A percentile compares a stretch with the other conserved stretches of the same genome.
phyloP scores from a whole-genome alignment of 768 basidiomycete genomes.

The Mycena capillaripes region DNA sequence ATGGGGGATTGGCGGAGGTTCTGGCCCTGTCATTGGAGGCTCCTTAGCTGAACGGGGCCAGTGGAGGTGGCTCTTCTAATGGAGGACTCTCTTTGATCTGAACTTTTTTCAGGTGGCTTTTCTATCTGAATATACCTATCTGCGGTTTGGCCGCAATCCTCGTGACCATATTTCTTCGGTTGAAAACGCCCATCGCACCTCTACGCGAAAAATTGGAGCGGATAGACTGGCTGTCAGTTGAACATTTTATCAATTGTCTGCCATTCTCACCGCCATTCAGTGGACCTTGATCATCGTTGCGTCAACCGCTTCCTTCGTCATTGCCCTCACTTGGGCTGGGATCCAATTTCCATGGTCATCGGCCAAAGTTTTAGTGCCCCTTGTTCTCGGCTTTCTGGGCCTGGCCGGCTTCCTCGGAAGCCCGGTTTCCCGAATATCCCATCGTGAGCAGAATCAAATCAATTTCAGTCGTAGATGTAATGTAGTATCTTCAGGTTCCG shows the following conservation, averaged over 20 bases:
- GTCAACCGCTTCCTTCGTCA: not conserved
- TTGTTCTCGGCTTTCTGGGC: not conserved
- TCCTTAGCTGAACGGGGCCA: constrained; percentile 45
- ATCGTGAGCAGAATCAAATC: not conserved
- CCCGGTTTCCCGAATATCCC: not conserved
- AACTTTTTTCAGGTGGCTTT: not conserved
- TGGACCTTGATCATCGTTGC: not conserved
- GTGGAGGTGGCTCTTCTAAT: constrained; percentile 49
- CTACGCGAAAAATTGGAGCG: constrained; percentile 44
- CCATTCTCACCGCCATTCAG: not conserved
- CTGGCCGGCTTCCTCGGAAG: not conserved
- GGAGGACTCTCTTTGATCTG: too few relatives aligned
- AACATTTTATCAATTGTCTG: too few relatives aligned
- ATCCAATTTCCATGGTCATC: not conserved
- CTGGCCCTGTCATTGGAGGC: constrained; percentile 55
- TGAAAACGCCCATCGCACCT: constrained; percentile 38
- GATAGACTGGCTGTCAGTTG: constrained; percentile 52
- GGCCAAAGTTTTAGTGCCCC: not conserved
- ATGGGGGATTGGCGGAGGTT: constrained; percentile 52
- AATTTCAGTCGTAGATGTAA: too few relatives aligned
- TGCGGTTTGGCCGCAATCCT: constrained; percentile 11
- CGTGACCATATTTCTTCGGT: constrained; percentile 5
- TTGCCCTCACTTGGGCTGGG: not conserved
- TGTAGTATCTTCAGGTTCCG: not conserved
- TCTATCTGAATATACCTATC: not conserved